phyloP scores from a whole-genome alignment of 805 yeast genomes.

The Spathaspora arborariae region DNA sequence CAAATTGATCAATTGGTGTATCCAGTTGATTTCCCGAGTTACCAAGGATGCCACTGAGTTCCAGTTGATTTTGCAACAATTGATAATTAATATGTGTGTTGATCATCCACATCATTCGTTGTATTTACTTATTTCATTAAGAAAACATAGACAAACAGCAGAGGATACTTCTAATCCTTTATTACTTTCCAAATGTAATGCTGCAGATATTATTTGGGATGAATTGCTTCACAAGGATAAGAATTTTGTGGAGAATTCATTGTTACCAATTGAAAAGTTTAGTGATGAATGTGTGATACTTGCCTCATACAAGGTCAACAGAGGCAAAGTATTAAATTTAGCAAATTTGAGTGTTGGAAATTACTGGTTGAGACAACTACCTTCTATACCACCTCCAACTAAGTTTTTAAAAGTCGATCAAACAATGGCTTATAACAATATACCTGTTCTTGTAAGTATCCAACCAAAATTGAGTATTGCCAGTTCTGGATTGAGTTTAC shows the following conservation, averaged over 20 bases:
- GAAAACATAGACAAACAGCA: constrained; percentile 38
- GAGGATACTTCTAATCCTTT: constrained; percentile 22
- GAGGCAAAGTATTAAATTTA: constrained; percentile 28
- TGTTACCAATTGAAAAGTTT: constrained; percentile 46
- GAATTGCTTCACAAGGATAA: constrained; percentile 25
- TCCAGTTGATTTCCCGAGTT: constrained; percentile 74
- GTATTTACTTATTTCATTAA: constrained; percentile 57
- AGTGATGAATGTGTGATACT: constrained; percentile 49
- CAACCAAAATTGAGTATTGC: constrained; percentile 56
- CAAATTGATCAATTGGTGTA: constrained; percentile 75
- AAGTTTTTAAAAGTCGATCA: constrained; percentile 38
- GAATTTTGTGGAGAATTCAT: constrained; percentile 21
- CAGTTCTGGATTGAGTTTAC: constrained; percentile 78
- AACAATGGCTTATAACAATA: constrained; percentile 39
- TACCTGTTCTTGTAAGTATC: constrained; percentile 48
- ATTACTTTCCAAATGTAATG: constrained; percentile 45
- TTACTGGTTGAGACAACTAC: constrained; percentile 51
- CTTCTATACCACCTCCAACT: constrained; percentile 69
- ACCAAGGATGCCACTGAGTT: constrained; percentile 47
- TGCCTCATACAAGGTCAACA: constrained; percentile 43
- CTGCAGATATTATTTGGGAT: constrained; percentile 47
- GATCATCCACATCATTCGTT: constrained; percentile 73
- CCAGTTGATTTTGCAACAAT: constrained; percentile 47
- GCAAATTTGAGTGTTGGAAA: constrained; percentile 37
- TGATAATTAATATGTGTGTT: constrained; percentile 45